phyloP scores from a whole-genome alignment of 2,329 filamentous ascomycete genomes.

The Apiospora pterosperma region DNA sequence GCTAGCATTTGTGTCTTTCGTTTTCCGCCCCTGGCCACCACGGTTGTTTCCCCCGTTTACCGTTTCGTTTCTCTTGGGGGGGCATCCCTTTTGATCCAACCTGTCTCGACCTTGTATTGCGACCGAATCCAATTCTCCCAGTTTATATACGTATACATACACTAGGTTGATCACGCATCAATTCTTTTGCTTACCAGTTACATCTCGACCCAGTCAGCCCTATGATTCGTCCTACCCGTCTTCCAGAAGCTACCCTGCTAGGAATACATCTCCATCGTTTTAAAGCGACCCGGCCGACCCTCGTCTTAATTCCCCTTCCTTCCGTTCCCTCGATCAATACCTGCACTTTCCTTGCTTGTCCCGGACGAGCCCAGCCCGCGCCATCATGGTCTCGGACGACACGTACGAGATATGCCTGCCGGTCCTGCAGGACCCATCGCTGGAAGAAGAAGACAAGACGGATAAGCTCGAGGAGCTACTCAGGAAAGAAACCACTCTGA shows the following conservation, averaged over 20 bases:
- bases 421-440: conserved; percentile 73
- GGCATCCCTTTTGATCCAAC: not conserved
- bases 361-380: conserved; percentile 11
- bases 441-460: conserved; percentile 94
- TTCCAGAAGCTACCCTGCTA: conserved; percentile 10
- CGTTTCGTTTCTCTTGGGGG: not conserved
- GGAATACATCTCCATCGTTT: conserved; percentile 11
- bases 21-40: conserved; percentile 5
- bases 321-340: not conserved
- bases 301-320: not conserved
- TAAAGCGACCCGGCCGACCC: conserved; percentile 9
- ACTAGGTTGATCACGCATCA: not conserved
- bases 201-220: conserved; percentile 10
- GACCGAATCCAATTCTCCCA: conserved; percentile 2
- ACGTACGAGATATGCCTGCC: conserved; percentile 89
- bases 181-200: not conserved
- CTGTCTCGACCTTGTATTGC: not conserved
- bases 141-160: not conserved
- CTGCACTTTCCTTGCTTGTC: not conserved
- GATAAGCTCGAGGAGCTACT: conserved; percentile 87
- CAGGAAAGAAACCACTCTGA: conserved; percentile 71
- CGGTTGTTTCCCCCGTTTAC: not conserved
- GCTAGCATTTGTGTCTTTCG: conserved; percentile 1
- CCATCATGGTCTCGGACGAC: conserved; percentile 81
- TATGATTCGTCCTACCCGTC: conserved; percentile 10